phyloP scores from a whole-genome alignment of 2,329 filamentous ascomycete species.

The Verticillium longisporum region DNA sequence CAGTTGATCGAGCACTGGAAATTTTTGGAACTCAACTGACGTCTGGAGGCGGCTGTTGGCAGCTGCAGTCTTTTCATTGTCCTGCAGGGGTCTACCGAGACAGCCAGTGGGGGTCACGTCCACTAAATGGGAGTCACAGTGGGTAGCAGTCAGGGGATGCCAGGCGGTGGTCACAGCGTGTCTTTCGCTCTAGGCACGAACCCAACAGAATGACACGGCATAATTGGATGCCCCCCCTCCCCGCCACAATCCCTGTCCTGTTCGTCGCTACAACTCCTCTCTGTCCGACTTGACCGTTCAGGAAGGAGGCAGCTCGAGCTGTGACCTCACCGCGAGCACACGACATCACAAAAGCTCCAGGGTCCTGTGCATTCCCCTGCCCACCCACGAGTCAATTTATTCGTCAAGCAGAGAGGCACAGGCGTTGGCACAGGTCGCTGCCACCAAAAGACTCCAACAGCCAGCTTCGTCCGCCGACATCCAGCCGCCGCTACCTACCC shows the following conservation, averaged over 20 bases:
- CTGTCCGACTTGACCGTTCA: too few relatives aligned
- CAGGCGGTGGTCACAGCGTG: too few relatives aligned
- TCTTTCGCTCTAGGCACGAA: too few relatives aligned
- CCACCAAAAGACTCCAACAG: neutral
- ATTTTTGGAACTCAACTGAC: neutral
- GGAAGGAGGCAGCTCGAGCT: neutral
- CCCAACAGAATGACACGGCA: too few relatives aligned
- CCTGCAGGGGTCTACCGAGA: neutral
- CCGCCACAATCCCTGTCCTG: neutral
- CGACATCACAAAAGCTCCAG: neutral
- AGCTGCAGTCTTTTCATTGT: neutral
- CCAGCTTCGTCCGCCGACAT: neutral
- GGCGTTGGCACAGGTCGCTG: neutral
- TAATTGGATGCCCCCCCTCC: too few relatives aligned
- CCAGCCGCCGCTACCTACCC: neutral
- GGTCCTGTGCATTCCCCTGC: neutral
- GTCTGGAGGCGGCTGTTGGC: neutral
- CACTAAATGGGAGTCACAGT: too few relatives aligned
- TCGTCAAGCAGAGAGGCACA: neutral
- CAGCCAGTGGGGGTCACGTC: too few relatives aligned
- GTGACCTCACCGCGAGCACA: neutral
- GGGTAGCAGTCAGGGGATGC: too few relatives aligned
- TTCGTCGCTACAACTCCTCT: too few relatives aligned
- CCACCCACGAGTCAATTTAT: neutral
- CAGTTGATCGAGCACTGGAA: neutral